Evolutionary conservation across 164 flowering plant species (phyloP).

Genomic region (Litsea cubeba): DNA sequence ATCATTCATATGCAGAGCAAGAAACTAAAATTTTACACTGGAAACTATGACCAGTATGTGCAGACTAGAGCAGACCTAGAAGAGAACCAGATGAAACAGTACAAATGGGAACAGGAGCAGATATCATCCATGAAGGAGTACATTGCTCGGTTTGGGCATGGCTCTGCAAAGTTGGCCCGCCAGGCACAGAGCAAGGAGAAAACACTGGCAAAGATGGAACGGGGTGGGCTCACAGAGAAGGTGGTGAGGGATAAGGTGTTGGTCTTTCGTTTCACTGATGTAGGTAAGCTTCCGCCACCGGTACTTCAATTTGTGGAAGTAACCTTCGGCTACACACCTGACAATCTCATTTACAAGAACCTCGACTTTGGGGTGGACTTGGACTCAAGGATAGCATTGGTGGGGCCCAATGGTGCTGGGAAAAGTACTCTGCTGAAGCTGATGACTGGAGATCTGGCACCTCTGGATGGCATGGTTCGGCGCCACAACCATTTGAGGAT

Average conservation of each 20-base stretch:
- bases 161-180: slow-evolving; percentile 94
- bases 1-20: slow-evolving; percentile 96
- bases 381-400: slow-evolving; percentile 88
- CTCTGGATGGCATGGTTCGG: slow-evolving; percentile 91
- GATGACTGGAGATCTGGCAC: slow-evolving; percentile 89
- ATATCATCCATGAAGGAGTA: slow-evolving; percentile 90
- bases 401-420: slow-evolving; percentile 98
- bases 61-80: slow-evolving; percentile 93
- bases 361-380: slow-evolving; percentile 93
- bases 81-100: slow-evolving; percentile 98
- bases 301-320: slow-evolving; percentile 96
- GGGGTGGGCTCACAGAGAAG: slow-evolving; percentile 91
- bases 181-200: slow-evolving; percentile 99
- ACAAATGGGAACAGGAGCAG: slow-evolving; percentile 99
- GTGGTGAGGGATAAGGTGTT: slow-evolving; percentile 70
- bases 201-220: slow-evolving; percentile 94
- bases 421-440: slow-evolving; percentile 94
- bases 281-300: slow-evolving; percentile 98
- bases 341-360: slow-evolving; percentile 79
- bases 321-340: slow-evolving; percentile 86
- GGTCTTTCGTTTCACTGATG: slow-evolving; percentile 82
- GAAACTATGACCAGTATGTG: slow-evolving; percentile 89
- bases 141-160: slow-evolving; percentile 96
- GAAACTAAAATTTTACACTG: slow-evolving; percentile 72
- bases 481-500: slow-evolving; percentile 92